Percentiles rank a stretch among this genome's conserved stretches.
Conservation (phyloP, 345 rosid genomes). For the Psidium friedrichsthalianum region DNA sequence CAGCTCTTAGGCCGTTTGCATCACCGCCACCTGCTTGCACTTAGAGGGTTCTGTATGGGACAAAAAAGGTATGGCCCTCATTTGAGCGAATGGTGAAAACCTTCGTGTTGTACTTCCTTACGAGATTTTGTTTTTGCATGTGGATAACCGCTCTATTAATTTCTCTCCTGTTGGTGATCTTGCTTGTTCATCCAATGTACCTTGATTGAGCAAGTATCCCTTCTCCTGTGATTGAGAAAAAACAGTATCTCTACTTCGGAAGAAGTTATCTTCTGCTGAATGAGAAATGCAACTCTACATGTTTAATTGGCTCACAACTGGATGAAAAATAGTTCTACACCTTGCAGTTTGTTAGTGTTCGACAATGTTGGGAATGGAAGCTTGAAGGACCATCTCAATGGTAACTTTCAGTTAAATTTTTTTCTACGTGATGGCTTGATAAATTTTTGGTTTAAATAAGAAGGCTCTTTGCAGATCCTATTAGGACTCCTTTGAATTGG, state of each 20-base stretch:
- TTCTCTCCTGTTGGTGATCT: background rate
- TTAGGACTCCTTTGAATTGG: slow-evolving; percentile 90
- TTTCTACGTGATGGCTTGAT: background rate
- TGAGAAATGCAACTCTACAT: background rate
- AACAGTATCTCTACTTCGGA: background rate
- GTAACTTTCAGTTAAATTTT: slow-evolving; percentile 20
- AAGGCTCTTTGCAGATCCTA: slow-evolving; percentile 61
- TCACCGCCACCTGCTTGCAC: slow-evolving; percentile 90
- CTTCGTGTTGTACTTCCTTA: background rate
- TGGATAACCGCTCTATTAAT: background rate
- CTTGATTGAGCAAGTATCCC: background rate
- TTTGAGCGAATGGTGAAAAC: background rate
- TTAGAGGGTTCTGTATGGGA: slow-evolving; percentile 66
- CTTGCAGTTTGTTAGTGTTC: slow-evolving; percentile 70
- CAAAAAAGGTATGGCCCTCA: slow-evolving; percentile 38
- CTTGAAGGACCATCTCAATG: slow-evolving; percentile 82
- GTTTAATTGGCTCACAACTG: background rate
- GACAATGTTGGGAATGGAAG: slow-evolving; percentile 77
- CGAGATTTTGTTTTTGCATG: background rate
- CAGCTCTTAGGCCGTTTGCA: slow-evolving; percentile 69
- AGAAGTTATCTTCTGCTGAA: background rate
- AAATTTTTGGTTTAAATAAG: background rate
- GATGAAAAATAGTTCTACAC: background rate
- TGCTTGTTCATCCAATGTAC: background rate
- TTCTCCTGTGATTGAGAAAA: background rate